Base-by-base conservation (phyloP, 2,329 filamentous ascomycete species). In the Ophiostoma angusticollis region DNA sequence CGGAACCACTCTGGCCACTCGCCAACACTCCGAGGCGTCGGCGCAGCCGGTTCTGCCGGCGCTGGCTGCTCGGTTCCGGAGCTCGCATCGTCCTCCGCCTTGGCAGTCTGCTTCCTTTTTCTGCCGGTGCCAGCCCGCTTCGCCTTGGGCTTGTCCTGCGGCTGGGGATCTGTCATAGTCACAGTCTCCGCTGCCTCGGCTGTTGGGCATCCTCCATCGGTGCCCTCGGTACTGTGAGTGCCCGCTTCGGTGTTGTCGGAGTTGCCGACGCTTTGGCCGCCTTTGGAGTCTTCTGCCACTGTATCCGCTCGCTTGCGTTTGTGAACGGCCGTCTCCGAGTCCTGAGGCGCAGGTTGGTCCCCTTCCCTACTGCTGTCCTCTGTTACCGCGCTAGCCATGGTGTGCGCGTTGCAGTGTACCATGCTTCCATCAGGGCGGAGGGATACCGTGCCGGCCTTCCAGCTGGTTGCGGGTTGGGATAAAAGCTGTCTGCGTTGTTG, bases 1-100 rank as follows among this genome's bases (percentile, higher is more conserved):
- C 74, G 79, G 57, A 96, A 84, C 32, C 71, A 65, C 1, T 74
- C 68, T 1, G 87, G 86, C 86, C 89, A 95, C 35, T 63, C 60
- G 31, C 39, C 21, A n/a, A 28, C 8, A n/a, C 17, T 27, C 7
- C 37, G 29, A 4, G n/a, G 6, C 22, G 33, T 35, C 29, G 45
- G 36, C 18, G 19, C 11, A 14, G 33, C 6, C 12, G 5, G 5
- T 13, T 13, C n/a, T 13, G 25, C 5, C 12, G 11, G 11, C 5
- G 24, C 14, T 2, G 37, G 21, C 25, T 17, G 30, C 11, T 17
- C 18, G 6, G 9, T 35, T 11, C 22, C 14, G 19, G 23, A 8
- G 9, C 12, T 11, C 4, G 13, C 27, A 5, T 22, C 16, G 13
- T 40, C 28, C 17, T 39, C 37, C 17, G 19, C 34, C 7, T 40